Evolutionary conservation across 148 eudicot genomes (phyloP), one percentile per base, ranked within the genome.

Genomic region (Tetragonia tetragonoides): DNA sequence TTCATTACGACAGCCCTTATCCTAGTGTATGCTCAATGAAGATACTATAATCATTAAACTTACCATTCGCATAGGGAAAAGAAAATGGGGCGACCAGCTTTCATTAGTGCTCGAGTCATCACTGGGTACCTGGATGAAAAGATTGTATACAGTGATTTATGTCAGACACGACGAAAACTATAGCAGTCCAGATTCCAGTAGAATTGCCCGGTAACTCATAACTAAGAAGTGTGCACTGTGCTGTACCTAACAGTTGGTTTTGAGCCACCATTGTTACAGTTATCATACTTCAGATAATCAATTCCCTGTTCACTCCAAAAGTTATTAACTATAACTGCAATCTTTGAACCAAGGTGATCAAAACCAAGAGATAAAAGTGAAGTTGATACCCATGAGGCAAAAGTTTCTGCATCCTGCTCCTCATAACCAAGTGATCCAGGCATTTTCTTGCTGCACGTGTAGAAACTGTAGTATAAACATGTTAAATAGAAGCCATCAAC

Each of bases 31-130:
- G 47, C 62, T 72, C 10, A 15, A 42, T 74, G 42, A 57, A 8
- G 2, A 37, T 10, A 60, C 24, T 10, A 42, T 4, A 0, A 40
- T 24, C 12, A 41, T 39, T 75, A 11, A 1, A 2, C 61, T 34
- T 79, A 94, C 98, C 98, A 92, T 89, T 95, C 98, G 68, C 98
- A 95, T 5, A 95, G 87, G 0, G 95, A 92, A 82, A 95, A 86
- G 84, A 90, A 94, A 80, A 95, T 90, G 23, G 93, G 95, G 49
- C 89, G 91, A 56, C 90, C 94, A 67, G 90, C 72, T 14, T 87
- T 90, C 92, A 92, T 85, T 64, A 95, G 70, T 10, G 98, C 98
- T 63, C 87, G 83, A 23, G 92, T 92, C 98, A 95, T 95, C 76
- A 83, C 86, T 37, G 96, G 95, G 59, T 92, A 93, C 70, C 97